Base-by-base conservation (phyloP, 2,329 filamentous ascomycete genomes). In the Raffaelea arxii region DNA sequence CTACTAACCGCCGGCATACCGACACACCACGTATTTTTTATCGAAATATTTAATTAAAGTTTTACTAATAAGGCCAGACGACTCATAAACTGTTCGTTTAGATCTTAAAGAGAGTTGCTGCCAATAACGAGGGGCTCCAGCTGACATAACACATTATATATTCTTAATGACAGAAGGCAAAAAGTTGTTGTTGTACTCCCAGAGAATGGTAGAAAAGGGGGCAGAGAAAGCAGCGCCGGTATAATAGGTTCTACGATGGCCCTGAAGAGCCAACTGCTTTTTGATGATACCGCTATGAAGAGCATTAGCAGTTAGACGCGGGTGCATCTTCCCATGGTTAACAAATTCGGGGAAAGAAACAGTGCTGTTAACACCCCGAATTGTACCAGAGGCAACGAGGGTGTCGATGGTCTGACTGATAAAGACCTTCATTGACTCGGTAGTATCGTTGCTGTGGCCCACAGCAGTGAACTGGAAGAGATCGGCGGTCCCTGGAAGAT, bases 181-280 rank as follows among this genome's bases (percentile, higher is more conserved):
- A 10, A 60, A 41, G 27, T 50, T 44, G 1, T 62, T 56, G 40
- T 63, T 61, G 47, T 58, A 63, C 49, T 60, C 57, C 61, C 61
- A 64, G 9, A 63, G 46, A 14, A 59, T 50, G 14, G 59, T 61
- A 41, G 58, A 56, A 49, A 62, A 63, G 16, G 55, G 53, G 1
- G 55, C 56, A 11, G 59, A 56, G 46, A 58, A 69, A 4, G 67
- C 62, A 16, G 62, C 61, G 1, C 70, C 69, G 0, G 67, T 71
- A 51, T 64, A 72, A 55, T 59, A 73, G 0, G 69, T 72, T n/a
- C 62, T 64, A 18, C 59, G 55, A 16, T 62, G 49, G 0, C 69
- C 70, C 54, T 73, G 70, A 24, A 74, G 54, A 2, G 54, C 62
- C 51, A 66, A 62, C 41, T 70, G 55, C 36, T 62, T 51, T 30